Conservation (phyloP, 306 rosid genomes). For the Sechiopsis laciniata region DNA sequence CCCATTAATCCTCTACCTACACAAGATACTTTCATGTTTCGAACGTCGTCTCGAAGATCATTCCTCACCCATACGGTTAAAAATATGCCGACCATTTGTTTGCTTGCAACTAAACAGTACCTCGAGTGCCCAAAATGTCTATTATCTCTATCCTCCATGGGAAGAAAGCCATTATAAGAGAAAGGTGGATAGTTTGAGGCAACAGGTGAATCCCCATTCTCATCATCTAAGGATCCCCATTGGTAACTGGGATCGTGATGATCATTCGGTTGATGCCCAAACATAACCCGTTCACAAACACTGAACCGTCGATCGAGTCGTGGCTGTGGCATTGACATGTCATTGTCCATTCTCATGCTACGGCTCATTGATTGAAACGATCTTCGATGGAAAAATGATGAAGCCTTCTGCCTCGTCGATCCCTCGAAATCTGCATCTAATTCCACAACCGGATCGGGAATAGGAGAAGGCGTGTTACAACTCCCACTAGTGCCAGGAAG, state of each 20-base stretch:
- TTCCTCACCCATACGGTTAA: constrained; percentile 92
- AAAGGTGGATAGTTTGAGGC: constrained; percentile 57
- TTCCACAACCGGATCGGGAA: constrained; percentile 83
- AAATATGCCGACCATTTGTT: constrained; percentile 98
- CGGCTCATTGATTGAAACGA: constrained; percentile 92
- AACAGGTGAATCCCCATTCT: constrained; percentile 68
- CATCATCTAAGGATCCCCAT: constrained; percentile 88
- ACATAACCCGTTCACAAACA: constrained; percentile 74
- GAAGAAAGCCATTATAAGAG: constrained; percentile 40
- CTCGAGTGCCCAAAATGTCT: constrained; percentile 61
- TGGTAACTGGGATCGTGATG: constrained; percentile 62
- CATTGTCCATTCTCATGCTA: constrained; percentile 92
- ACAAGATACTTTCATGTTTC: constrained; percentile 90
- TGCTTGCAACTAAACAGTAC: constrained; percentile 88
- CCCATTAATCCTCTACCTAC: constrained; percentile 99
- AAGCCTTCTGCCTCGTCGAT: constrained; percentile 67
- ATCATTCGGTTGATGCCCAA: constrained; percentile 61
- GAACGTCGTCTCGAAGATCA: constrained; percentile 79
- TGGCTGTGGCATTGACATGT: constrained; percentile 56
- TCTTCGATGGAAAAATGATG: constrained; percentile 79
- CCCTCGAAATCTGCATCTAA: constrained; percentile 85
- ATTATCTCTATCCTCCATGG: constrained; percentile 67
- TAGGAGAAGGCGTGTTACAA: constrained; percentile 70
- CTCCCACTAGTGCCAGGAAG: constrained; percentile 79
- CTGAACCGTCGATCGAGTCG: constrained; percentile 78